Evolutionary conservation across 352 stramenopile species (phyloP).

Genomic region (Pythium monospermum): DNA sequence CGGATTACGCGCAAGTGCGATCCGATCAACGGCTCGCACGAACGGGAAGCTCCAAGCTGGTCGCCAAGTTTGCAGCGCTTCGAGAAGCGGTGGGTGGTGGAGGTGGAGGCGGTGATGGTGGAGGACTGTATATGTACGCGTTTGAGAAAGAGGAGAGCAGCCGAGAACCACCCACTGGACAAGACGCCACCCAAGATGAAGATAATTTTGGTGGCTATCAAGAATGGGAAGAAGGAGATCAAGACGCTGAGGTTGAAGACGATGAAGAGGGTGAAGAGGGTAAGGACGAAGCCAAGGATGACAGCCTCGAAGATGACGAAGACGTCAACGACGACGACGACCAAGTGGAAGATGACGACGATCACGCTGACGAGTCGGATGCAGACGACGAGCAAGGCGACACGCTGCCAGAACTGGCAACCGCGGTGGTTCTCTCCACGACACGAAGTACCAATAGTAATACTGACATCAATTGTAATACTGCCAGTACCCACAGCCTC

Average conservation of each 20-base stretch:
- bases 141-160: not conserved
- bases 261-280: constrained; percentile 1
- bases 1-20: constrained; percentile 41
- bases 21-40: constrained; percentile 15
- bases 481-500: not conserved
- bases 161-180: not conserved
- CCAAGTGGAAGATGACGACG: not conserved
- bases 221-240: not conserved
- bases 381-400: constrained; percentile 10
- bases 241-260: not conserved
- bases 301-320: constrained; percentile 1
- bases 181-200: not conserved
- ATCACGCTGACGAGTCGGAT: not conserved
- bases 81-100: constrained; percentile 8
- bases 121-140: constrained; percentile 4
- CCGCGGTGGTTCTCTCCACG: not conserved
- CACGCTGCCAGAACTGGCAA: constrained; percentile 3
- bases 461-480: too few relatives aligned
- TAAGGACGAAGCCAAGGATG: constrained; percentile 8
- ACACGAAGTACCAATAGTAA: too few relatives aligned
- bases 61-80: constrained; percentile 33
- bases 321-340: not conserved
- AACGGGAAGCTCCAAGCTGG: constrained; percentile 23
- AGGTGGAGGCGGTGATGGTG: not conserved
- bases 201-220: not conserved